Percentiles rank a stretch among this genome's conserved stretches.
Evolutionary conservation across 345 rosid genomes (phyloP).

Genomic region (Turritis glabra): DNA sequence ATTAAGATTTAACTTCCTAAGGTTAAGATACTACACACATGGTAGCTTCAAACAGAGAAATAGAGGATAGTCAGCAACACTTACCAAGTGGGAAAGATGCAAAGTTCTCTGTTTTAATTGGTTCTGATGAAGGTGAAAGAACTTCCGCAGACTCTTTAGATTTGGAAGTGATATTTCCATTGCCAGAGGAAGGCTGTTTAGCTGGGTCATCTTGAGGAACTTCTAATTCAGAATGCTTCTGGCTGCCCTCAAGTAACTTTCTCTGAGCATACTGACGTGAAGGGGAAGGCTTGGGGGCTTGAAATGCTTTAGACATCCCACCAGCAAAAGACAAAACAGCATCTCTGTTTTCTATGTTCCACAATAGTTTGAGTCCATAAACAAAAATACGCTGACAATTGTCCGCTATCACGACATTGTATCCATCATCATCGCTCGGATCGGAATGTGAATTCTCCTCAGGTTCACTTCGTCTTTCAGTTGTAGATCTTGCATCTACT

Average conservation of each 20-base stretch:
- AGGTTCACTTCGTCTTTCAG: constrained; percentile 76
- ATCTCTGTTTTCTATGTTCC: constrained; percentile 90
- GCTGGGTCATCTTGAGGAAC: constrained; percentile 44
- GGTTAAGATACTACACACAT: neutral
- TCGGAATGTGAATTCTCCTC: constrained; percentile 86
- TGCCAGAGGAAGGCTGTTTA: constrained; percentile 37
- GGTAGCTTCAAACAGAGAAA: neutral
- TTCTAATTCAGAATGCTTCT: constrained; percentile 47
- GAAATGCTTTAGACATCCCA: constrained; percentile 89
- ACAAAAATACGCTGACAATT: constrained; percentile 91
- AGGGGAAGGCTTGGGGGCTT: constrained; percentile 84
- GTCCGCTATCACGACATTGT: constrained; percentile 85
- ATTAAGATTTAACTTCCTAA: neutral
- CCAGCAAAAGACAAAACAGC: constrained; percentile 94
- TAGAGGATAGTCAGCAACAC: constrained; percentile 21
- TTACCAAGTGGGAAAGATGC: constrained; percentile 58
- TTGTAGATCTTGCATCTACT: constrained; percentile 77
- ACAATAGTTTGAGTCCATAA: constrained; percentile 76
- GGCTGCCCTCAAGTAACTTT: constrained; percentile 72
- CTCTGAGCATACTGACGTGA: constrained; percentile 88
- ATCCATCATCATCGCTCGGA: constrained; percentile 95
- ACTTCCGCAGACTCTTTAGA: constrained; percentile 46
- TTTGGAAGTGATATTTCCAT: constrained; percentile 41
- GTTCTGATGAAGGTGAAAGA: constrained; percentile 48
- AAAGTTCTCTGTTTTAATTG: constrained; percentile 46